A percentile compares a stretch with the other conserved stretches of the same genome.
Evolutionary conservation across 345 rosid species (phyloP).

Genomic region (Syzygium oleosum): DNA sequence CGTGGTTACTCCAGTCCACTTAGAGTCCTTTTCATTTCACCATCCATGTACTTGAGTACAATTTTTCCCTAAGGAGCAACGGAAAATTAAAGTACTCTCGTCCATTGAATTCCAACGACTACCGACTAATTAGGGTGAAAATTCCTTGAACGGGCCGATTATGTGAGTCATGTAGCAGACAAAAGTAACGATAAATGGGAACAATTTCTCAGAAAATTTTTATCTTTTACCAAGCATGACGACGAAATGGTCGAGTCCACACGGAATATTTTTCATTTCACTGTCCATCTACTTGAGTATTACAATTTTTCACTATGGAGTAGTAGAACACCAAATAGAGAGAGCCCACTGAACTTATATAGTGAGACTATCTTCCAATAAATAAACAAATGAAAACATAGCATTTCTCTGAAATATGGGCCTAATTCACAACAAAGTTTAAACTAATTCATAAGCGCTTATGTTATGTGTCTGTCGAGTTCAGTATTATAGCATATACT

Average conservation of each 20-base stretch:
- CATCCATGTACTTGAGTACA: neutral
- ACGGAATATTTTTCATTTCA: neutral
- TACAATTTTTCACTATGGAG: too few relatives aligned
- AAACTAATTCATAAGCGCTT: neutral
- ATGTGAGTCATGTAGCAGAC: neutral
- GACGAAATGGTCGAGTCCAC: neutral
- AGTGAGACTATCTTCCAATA: neutral
- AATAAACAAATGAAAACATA: neutral
- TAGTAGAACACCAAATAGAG: too few relatives aligned
- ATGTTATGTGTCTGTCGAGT: neutral
- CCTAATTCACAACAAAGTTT: neutral
- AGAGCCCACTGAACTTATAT: neutral
- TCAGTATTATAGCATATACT: neutral
- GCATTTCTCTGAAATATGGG: too few relatives aligned
- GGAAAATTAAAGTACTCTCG: neutral
- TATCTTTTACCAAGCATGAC: neutral
- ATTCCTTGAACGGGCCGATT: neutral
- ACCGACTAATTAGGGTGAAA: neutral
- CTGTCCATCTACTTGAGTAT: neutral
- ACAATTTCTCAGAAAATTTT: neutral
- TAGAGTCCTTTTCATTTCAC: neutral
- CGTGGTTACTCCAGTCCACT: neutral
- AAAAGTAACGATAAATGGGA: neutral
- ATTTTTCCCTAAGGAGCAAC: neutral
- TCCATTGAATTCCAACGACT: neutral